Evolutionary conservation across 306 rosid genomes (phyloP).

Genomic region (Prosopis cineraria): DNA sequence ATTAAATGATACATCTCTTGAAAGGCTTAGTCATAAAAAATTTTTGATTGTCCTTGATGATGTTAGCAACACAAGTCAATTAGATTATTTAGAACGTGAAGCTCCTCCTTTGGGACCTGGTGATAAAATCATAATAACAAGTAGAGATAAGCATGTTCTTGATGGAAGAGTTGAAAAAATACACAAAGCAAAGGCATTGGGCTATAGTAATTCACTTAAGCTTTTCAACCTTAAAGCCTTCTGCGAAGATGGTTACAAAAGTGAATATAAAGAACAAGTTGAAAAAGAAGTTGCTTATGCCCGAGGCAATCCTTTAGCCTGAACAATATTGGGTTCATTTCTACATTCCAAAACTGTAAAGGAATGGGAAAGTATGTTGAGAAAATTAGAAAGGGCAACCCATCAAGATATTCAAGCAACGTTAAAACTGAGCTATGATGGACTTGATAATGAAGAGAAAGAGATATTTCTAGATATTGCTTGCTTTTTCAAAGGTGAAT

Average conservation of each 20-base stretch:
- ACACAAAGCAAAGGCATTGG: not conserved
- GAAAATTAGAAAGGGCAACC: not conserved
- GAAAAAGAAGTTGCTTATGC: not conserved
- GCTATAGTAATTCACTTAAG: not conserved
- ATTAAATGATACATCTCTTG: too few relatives aligned
- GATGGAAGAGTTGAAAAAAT: not conserved
- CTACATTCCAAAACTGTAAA: not conserved
- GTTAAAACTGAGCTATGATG: not conserved
- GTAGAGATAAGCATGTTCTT: too few relatives aligned
- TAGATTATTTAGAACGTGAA: not conserved
- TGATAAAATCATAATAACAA: not conserved
- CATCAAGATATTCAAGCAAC: not conserved
- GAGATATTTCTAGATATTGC: not conserved
- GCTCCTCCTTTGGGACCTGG: not conserved
- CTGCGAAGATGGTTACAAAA: not conserved
- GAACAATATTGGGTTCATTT: not conserved
- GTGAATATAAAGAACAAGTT: not conserved
- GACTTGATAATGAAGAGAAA: not conserved
- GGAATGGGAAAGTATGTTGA: not conserved
- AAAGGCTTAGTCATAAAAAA: too few relatives aligned
- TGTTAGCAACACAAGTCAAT: too few relatives aligned
- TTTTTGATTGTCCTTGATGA: too few relatives aligned
- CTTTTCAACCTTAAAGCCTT: slow-evolving; percentile 2
- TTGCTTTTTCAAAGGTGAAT: not conserved
- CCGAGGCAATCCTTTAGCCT: not conserved